These are phyloP conservation scores for Aspergillus fischeri DNA, from an alignment of 2,329 filamentous ascomycete species.

Conservation along the genomic window DNA sequence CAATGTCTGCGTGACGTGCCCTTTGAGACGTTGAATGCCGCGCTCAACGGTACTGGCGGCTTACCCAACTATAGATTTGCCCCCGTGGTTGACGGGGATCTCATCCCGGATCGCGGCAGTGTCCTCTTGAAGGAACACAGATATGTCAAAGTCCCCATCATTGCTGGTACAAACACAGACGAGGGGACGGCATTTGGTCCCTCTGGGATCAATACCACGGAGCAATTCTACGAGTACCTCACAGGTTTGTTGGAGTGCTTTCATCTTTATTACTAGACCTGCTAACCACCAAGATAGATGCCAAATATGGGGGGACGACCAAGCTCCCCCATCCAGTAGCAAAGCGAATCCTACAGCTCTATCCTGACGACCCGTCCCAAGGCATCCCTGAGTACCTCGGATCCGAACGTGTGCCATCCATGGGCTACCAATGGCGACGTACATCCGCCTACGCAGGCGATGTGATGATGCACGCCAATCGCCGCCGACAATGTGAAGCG, in stretches of 20 bases:
- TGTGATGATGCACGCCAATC: conserved; percentile 51
- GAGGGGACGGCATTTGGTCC: conserved; percentile 59
- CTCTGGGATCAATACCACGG: conserved; percentile 52
- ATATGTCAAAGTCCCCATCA: conserved; percentile 61
- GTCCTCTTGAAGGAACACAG: conserved; percentile 53
- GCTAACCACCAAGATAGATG: conserved; percentile 16
- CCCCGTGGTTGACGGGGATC: conserved; percentile 54
- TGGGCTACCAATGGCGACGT: conserved; percentile 51
- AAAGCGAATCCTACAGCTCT: conserved; percentile 45
- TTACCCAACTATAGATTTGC: conserved; percentile 31
- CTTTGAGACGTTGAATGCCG: conserved; percentile 55
- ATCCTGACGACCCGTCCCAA: conserved; percentile 50
- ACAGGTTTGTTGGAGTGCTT: conserved; percentile 17
- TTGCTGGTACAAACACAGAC: conserved; percentile 62
- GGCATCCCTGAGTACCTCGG: conserved; percentile 46
- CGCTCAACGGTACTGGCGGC: conserved; percentile 44
- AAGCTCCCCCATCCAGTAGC: conserved; percentile 25
- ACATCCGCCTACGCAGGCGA: conserved; percentile 55
- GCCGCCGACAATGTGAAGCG: conserved; percentile 50
- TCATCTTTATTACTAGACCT: not conserved
- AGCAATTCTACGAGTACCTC: conserved; percentile 47
- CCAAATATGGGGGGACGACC: conserved; percentile 15
- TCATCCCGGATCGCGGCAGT: conserved; percentile 51
- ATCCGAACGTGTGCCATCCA: conserved; percentile 27
- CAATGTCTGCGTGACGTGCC: conserved; percentile 61